Conservation (phyloP, 2,329 filamentous ascomycete species). For the Alternaria sp. region DNA sequence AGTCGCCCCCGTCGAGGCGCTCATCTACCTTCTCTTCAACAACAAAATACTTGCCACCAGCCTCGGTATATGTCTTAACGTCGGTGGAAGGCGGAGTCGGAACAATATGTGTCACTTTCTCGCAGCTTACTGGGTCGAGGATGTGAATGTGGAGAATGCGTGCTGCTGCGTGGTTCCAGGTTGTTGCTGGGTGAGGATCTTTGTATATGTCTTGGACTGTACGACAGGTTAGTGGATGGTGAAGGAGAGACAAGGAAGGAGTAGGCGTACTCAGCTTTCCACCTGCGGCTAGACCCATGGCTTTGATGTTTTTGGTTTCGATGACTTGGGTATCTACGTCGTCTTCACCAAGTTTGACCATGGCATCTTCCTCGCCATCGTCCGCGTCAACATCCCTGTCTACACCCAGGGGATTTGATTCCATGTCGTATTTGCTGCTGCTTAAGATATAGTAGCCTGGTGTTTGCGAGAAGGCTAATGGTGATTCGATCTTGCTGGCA, state of each 20-base stretch:
- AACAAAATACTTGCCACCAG: neutral
- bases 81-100: neutral
- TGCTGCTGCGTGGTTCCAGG: neutral
- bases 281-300: neutral
- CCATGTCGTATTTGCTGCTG: too few species aligned
- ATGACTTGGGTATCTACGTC: neutral
- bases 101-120: neutral
- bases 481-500: too few species aligned
- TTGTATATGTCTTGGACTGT: conserved; percentile 1
- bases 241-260: too few species aligned
- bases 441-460: too few species aligned
- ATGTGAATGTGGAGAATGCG: conserved; percentile 1
- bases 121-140: neutral
- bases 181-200: neutral
- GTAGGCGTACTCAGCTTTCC: neutral
- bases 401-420: too few species aligned
- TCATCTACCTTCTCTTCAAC: neutral
- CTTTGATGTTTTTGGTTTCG: neutral
- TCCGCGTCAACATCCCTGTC: too few species aligned
- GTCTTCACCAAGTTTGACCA: too few species aligned
- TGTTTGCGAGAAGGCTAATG: too few species aligned
- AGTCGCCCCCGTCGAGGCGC: neutral
- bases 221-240: too few species aligned
- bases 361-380: too few species aligned
- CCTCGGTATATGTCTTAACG: neutral